Base-by-base conservation (phyloP, 2,329 filamentous ascomycete genomes). In the Ilyonectria robusta region DNA sequence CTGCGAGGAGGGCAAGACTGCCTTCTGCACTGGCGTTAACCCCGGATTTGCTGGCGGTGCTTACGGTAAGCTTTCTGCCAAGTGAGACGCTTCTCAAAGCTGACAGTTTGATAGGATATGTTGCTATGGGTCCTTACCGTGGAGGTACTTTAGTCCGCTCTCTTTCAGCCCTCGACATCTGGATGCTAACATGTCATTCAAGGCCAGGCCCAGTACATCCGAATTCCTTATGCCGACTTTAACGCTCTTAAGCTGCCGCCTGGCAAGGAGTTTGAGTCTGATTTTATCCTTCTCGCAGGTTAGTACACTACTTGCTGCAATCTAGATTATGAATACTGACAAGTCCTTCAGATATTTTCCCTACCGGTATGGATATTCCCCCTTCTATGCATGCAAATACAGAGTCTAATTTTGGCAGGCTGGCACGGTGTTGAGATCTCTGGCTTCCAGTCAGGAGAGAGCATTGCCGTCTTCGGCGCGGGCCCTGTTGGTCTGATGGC, bases 401-500 rank as follows among this genome's bases (percentile, higher is more conserved):
- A 2, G 17, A 29, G 33, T 65, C 62, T 60, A 42, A 62, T 29
- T 17, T 6, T 3, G 7, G 47, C 54, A 72, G 87, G 86, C 11
- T 90, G 88, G 88, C 86, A 89, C 65, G 87, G 86, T 1, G 76
- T 90, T 23, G 82, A 84, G 2, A 82, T 89, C 2, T 85, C 87
- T 4, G 89, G 89, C 0, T 91, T 91, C 78, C 78, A 86, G 70
- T 79, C 88, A 1, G 89, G 89, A 2, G 89, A 92, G 71, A 85
- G 82, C n/a, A 85, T 92, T 2, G 89, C 89, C 1, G 85, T 92
- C 2, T 92, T 91, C 65, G 90, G 89, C 0, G 88, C 87, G 3
- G 89, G 89, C 0, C 89, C 90, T 0, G 89, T 92, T 1, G 90
- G 90, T 1, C 78, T 92, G 5, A 91, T 92, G 86, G 88, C 89